A percentile compares a stretch with the other conserved stretches of the same genome.
These are phyloP conservation scores for Salix caprea DNA, from an alignment of 345 rosid species.

Conservation along the genomic window DNA sequence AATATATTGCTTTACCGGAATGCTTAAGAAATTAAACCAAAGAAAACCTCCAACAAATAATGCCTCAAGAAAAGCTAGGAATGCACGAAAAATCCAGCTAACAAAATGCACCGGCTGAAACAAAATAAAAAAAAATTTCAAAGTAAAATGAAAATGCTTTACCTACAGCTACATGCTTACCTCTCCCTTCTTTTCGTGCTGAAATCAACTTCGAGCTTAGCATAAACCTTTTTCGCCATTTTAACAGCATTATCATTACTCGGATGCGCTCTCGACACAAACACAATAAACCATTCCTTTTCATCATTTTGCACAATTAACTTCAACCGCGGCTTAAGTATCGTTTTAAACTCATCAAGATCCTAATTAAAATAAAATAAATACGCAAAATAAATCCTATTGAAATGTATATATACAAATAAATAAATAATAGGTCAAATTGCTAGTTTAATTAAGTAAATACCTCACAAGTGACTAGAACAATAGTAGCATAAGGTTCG, in stretches of 20 bases:
- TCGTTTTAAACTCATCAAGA: constrained; percentile 94
- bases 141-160: background rate
- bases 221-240: constrained; percentile 80
- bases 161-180: constrained; percentile 26
- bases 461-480: constrained; percentile 98
- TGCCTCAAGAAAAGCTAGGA: no score
- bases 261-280: constrained; percentile 90
- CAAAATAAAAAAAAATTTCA: background rate
- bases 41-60: no score
- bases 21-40: no score
- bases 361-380: constrained; percentile 40
- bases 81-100: no score
- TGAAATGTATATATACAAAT: background rate
- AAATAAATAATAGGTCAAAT: background rate
- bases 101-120: background rate
- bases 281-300: constrained; percentile 92
- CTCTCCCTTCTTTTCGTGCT: constrained; percentile 94
- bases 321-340: constrained; percentile 89
- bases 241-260: constrained; percentile 81
- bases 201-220: constrained; percentile 92
- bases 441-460: background rate
- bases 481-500: constrained; percentile 86
- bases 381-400: background rate
- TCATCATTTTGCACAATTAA: constrained; percentile 89
- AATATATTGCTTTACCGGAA: no score